These are phyloP conservation scores for Telfairia occidentalis DNA, from an alignment of 331 rosid species.

Conservation along the genomic window DNA sequence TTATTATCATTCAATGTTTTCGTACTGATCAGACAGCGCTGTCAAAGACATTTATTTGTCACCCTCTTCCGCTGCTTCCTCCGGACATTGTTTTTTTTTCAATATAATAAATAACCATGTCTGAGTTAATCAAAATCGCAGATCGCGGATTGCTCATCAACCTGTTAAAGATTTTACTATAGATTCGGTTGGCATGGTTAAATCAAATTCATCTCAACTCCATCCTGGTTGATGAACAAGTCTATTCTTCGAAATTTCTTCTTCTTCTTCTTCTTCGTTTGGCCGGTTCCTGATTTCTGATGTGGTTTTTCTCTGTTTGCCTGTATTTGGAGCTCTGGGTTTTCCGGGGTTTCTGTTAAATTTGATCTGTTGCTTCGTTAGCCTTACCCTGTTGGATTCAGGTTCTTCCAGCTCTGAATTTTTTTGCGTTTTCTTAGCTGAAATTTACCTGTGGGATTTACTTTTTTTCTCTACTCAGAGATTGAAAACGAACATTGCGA, in stretches of 20 bases:
- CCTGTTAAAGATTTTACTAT: neutral
- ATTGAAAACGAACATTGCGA: neutral
- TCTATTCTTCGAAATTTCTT: neutral
- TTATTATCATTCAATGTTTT: neutral
- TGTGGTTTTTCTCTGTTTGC: neutral
- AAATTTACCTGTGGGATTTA: neutral
- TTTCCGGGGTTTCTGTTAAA: neutral
- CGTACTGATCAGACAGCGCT: neutral
- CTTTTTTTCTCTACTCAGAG: neutral
- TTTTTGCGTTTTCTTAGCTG: neutral
- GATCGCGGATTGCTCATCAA: neutral
- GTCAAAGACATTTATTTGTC: neutral
- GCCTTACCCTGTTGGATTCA: neutral
- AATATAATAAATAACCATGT: neutral
- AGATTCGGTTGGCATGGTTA: neutral
- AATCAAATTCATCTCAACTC: neutral
- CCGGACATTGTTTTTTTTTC: neutral
- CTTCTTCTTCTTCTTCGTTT: neutral
- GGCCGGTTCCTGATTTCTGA: neutral
- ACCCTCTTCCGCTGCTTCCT: neutral
- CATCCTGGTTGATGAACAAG: neutral
- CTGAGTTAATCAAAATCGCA: neutral
- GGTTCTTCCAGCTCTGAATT: neutral
- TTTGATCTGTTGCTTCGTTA: slow-evolving; percentile 1
- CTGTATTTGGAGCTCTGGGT: neutral